These are phyloP conservation scores for Kwoniella shandongensis DNA, from an alignment of 768 basidiomycete genomes.

Conservation along the genomic window DNA sequence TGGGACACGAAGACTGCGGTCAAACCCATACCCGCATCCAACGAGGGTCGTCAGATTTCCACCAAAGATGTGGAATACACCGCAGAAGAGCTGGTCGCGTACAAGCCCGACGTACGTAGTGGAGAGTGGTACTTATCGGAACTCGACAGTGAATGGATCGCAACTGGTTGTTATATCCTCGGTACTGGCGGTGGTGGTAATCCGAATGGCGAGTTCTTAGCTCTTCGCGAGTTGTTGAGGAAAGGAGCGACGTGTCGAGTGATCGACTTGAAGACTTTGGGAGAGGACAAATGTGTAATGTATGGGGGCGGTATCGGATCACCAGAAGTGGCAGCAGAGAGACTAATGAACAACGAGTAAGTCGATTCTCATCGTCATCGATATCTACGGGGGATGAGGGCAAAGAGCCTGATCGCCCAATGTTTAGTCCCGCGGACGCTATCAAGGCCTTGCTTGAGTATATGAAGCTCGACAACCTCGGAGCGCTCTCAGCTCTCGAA, in stretches of 20 bases:
- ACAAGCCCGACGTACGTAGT: conserved; percentile 54
- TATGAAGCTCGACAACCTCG: no score
- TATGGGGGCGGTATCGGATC: conserved; percentile 53
- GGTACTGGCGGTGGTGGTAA: conserved; percentile 68
- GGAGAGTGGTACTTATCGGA: conserved; percentile 59
- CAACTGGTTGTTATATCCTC: conserved; percentile 65
- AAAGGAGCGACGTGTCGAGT: conserved; percentile 58
- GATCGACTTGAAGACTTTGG: conserved; percentile 54
- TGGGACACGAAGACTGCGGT: not conserved
- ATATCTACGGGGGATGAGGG: no score
- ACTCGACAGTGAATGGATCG: conserved; percentile 61
- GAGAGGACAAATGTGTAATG: conserved; percentile 55
- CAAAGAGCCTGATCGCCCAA: conserved; percentile 38
- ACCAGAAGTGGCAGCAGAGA: conserved; percentile 32
- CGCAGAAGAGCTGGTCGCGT: conserved; percentile 51
- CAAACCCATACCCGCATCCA: conserved; percentile 1
- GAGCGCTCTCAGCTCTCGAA: conserved; percentile 50
- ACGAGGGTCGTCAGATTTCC: not conserved
- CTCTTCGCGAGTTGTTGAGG: conserved; percentile 59
- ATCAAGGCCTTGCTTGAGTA: no score
- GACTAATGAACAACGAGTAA: conserved; percentile 56
- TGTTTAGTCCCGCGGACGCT: no score
- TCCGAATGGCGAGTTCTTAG: conserved; percentile 60
- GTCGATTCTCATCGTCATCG: no score
- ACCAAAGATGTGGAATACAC: conserved; percentile 10